A percentile compares a stretch with the other conserved stretches of the same genome.
Conservation (phyloP, 208 protist genomes). For the Trypanosoma congolense region DNA sequence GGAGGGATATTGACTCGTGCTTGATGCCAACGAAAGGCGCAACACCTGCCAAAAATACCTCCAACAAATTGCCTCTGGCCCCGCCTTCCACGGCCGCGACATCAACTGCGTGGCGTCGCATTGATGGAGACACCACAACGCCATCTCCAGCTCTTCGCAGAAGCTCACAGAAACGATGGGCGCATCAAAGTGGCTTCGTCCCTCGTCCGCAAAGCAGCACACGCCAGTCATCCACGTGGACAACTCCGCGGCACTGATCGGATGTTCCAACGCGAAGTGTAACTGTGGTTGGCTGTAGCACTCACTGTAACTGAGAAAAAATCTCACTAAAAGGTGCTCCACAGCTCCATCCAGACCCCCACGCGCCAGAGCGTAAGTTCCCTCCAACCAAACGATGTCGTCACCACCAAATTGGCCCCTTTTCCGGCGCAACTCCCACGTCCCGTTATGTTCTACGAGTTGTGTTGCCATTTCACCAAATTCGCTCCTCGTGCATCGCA, state of each 20-base stretch:
- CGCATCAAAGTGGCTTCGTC: constrained; percentile 5
- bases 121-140: constrained; percentile 50
- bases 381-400: constrained; percentile 17
- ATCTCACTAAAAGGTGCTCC: constrained; percentile 16
- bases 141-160: constrained; percentile 36
- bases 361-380: constrained; percentile 5
- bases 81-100: constrained; percentile 15
- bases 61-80: constrained; percentile 24
- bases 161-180: constrained; percentile 28
- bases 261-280: constrained; percentile 28
- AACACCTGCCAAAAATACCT: constrained; percentile 40
- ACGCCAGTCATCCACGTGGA: constrained; percentile 20
- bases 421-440: constrained; percentile 12
- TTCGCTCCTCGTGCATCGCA: constrained; percentile 22
- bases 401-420: constrained; percentile 16
- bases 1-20: constrained; percentile 12
- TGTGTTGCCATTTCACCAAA: constrained; percentile 21
- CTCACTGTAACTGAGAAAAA: constrained; percentile 27
- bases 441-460: background rate
- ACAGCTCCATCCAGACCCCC: background rate
- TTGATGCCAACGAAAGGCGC: constrained; percentile 23
- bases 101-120: constrained; percentile 54
- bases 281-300: constrained; percentile 39
- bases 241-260: constrained; percentile 19
- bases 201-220: constrained; percentile 5